Conservation (phyloP, 148 eudicot genomes). For the Amaranthus hypochondriacus region DNA sequence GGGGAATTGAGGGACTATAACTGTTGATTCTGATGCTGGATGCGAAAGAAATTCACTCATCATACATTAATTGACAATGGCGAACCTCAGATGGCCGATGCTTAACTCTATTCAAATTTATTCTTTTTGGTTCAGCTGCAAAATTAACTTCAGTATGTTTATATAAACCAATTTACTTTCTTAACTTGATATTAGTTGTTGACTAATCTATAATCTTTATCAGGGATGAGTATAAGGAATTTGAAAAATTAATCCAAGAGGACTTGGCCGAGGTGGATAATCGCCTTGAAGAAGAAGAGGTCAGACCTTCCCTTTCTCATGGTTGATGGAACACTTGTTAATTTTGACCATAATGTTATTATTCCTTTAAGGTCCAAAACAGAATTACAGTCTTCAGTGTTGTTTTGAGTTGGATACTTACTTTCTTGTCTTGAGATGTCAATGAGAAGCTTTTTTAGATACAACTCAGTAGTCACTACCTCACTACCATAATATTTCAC, state of each 20-base stretch:
- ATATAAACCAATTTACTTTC: not conserved
- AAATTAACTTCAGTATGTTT: not conserved
- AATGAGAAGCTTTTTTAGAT: not conserved
- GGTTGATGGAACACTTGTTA: not conserved
- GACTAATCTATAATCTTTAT: conserved; percentile 15
- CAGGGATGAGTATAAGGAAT: conserved; percentile 96
- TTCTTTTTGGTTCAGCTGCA: not conserved
- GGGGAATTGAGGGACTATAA: not conserved
- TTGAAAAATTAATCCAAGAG: conserved; percentile 76
- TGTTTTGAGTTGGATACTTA: conserved; percentile 3
- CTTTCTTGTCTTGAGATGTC: not conserved
- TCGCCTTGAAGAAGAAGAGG: conserved; percentile 97
- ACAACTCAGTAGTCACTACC: not conserved
- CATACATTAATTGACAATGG: not conserved
- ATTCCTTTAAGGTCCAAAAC: not conserved
- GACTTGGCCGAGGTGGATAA: conserved; percentile 84
- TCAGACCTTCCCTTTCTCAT: conserved; percentile 22
- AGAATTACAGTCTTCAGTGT: not conserved
- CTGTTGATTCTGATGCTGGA: not conserved
- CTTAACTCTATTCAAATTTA: not conserved
- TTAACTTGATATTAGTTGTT: conserved; percentile 12
- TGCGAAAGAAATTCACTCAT: not conserved
- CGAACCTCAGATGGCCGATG: not conserved
- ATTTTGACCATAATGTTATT: not conserved
- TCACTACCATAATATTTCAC: not conserved